Percentiles rank a stretch among this genome's conserved stretches.
Conservation (phyloP, 2,329 filamentous ascomycete genomes). For the Aspergillus novoparasiticus region DNA sequence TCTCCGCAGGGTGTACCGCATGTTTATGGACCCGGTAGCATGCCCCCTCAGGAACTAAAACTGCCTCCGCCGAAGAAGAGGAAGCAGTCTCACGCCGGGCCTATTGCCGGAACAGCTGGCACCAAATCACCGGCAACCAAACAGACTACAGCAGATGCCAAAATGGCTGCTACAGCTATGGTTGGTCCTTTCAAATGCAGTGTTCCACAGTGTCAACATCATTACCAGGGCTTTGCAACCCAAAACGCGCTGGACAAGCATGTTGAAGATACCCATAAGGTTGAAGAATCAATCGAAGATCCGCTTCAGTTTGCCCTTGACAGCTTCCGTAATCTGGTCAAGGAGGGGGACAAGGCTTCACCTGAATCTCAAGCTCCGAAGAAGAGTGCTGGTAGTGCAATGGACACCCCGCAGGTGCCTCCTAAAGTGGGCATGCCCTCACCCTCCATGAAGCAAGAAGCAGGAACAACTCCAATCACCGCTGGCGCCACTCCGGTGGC, state of each 20-base stretch:
- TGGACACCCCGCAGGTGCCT: slow-evolving; percentile 13
- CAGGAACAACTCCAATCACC: slow-evolving; percentile 32
- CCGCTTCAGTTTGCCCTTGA: slow-evolving; percentile 60
- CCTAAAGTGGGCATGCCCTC: slow-evolving; percentile 24
- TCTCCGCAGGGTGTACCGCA: slow-evolving; percentile 61
- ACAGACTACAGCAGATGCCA: slow-evolving; percentile 44
- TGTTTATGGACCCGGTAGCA: slow-evolving; percentile 54
- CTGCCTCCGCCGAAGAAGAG: slow-evolving; percentile 60
- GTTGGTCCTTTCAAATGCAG: slow-evolving; percentile 56
- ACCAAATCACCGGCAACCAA: slow-evolving; percentile 34
- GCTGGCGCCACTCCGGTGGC: slow-evolving; percentile 35
- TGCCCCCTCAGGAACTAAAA: slow-evolving; percentile 60
- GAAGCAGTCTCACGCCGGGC: slow-evolving; percentile 52
- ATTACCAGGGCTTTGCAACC: slow-evolving; percentile 57
- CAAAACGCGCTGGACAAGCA: slow-evolving; percentile 59
- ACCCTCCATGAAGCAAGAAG: slow-evolving; percentile 31
- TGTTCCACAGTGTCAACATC: slow-evolving; percentile 55
- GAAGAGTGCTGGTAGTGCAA: slow-evolving; percentile 14
- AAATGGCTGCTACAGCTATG: slow-evolving; percentile 37
- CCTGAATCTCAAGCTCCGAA: slow-evolving; percentile 22
- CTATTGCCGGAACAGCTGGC: slow-evolving; percentile 29
- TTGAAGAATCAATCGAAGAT: slow-evolving; percentile 53
- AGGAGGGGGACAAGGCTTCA: slow-evolving; percentile 43
- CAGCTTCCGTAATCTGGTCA: slow-evolving; percentile 54
- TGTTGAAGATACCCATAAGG: slow-evolving; percentile 55